A percentile compares a stretch with the other conserved stretches of the same genome.
phyloP scores from a whole-genome alignment of 345 rosid species.

The Gossypium longicalyx region DNA sequence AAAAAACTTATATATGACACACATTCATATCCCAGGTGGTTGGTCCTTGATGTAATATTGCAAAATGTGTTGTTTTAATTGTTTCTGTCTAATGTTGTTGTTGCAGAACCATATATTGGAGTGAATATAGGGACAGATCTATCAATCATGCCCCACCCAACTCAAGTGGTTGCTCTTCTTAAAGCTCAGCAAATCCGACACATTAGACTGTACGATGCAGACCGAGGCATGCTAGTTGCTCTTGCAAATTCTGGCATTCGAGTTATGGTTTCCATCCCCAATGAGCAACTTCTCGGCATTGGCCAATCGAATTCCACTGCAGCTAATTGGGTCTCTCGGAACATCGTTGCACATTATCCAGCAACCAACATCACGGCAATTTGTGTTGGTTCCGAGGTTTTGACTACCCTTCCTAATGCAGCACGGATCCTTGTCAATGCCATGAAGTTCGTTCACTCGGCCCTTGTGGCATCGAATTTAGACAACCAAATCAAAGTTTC shows the following conservation, averaged over 20 bases:
- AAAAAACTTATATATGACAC: no score
- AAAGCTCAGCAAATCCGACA: slow-evolving; percentile 64
- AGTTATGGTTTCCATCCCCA: slow-evolving; percentile 59
- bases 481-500: slow-evolving; percentile 66
- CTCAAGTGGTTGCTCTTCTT: slow-evolving; percentile 66
- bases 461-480: slow-evolving; percentile 66
- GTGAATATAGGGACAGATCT: slow-evolving; percentile 62
- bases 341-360: slow-evolving; percentile 60
- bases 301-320: slow-evolving; percentile 78
- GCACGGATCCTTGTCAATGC: slow-evolving; percentile 56
- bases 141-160: slow-evolving; percentile 66
- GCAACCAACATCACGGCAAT: slow-evolving; percentile 64
- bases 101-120: slow-evolving; percentile 50
- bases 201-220: slow-evolving; percentile 56
- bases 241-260: slow-evolving; percentile 62
- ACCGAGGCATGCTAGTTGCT: slow-evolving; percentile 55
- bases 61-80: not conserved
- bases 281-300: slow-evolving; percentile 65
- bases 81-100: not conserved
- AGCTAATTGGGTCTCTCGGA: slow-evolving; percentile 65
- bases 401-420: slow-evolving; percentile 52
- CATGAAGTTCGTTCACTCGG: slow-evolving; percentile 52
- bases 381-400: slow-evolving; percentile 61
- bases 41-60: not conserved
- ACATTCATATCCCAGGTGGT: no score